A percentile compares a stretch with the other conserved stretches of the same genome.
These are phyloP conservation scores for Umbelopsis isabellina DNA, from an alignment of 192 early-diverging fungal species.

Conservation along the genomic window DNA sequence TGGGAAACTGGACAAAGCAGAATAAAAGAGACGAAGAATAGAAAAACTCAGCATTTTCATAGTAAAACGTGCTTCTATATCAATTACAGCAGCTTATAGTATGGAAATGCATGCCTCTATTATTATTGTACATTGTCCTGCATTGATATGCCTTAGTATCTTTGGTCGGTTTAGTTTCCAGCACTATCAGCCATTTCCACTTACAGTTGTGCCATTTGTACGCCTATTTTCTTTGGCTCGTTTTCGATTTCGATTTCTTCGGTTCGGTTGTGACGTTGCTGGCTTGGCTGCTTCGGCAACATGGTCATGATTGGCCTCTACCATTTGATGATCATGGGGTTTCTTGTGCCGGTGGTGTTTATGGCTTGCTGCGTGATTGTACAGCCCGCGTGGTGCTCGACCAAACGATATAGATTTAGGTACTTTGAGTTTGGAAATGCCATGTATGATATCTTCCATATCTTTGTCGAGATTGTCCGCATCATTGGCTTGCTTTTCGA, in stretches of 20 bases:
- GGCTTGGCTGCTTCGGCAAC: not conserved
- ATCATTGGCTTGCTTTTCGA: not conserved
- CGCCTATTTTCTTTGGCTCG: not conserved
- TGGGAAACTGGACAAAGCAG: too few species aligned
- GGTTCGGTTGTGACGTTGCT: not conserved
- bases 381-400: not conserved
- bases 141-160: too few species aligned
- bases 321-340: too few species aligned
- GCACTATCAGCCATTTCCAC: conserved; percentile 1
- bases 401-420: conserved; percentile 34
- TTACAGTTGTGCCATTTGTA: not conserved
- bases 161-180: not conserved
- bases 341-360: not conserved
- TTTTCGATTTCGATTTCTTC: conserved; percentile 4
- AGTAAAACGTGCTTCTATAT: too few species aligned
- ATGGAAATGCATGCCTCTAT: too few species aligned
- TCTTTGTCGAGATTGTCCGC: not conserved
- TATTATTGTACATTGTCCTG: too few species aligned
- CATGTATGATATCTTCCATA: conserved; percentile 25
- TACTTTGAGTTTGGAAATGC: conserved; percentile 23
- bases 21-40: too few species aligned
- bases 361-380: not conserved
- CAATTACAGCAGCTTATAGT: too few species aligned
- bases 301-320: not conserved
- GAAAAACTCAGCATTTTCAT: too few species aligned